phyloP scores from a whole-genome alignment of 2,329 filamentous ascomycete genomes.

The Cryphonectria radicalis region DNA sequence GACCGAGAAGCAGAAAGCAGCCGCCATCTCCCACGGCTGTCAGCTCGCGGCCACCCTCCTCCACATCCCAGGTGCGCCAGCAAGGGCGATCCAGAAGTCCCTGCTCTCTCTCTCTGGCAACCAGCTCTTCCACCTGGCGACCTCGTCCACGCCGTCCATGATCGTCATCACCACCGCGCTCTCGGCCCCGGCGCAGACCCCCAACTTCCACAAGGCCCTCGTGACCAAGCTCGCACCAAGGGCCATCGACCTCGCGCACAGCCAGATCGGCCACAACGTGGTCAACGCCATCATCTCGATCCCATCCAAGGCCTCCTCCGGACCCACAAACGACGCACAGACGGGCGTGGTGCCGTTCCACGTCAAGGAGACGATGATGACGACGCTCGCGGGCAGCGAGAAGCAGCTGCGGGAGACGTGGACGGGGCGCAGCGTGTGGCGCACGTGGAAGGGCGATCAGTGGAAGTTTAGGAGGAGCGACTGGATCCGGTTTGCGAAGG shows the following conservation, averaged over 20 bases:
- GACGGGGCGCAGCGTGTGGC: conserved; percentile 61
- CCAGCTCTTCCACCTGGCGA: conserved; percentile 68
- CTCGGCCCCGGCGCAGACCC: conserved; percentile 50
- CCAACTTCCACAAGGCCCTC: conserved; percentile 60
- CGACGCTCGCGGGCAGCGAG: conserved; percentile 52
- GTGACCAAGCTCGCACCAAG: conserved; percentile 53
- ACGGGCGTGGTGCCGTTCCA: conserved; percentile 56
- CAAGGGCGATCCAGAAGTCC: conserved; percentile 74
- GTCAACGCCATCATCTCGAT: conserved; percentile 53
- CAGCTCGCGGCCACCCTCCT: conserved; percentile 83
- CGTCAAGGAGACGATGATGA: conserved; percentile 60
- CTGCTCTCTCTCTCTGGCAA: conserved; percentile 62
- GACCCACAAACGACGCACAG: conserved; percentile 38
- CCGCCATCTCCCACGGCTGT: conserved; percentile 71
- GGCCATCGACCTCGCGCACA: conserved; percentile 50
- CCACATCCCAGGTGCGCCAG: conserved; percentile 68
- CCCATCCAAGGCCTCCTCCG: conserved; percentile 49
- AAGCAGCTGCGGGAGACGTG: conserved; percentile 55
- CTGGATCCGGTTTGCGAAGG: conserved; percentile 63
- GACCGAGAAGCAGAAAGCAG: conserved; percentile 59
- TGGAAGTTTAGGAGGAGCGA: conserved; percentile 58
- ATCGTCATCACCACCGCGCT: conserved; percentile 57
- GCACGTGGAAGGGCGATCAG: conserved; percentile 60
- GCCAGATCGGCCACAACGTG: conserved; percentile 56
- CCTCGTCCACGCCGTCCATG: conserved; percentile 52